Evolutionary conservation across 345 rosid species (phyloP).

Genomic region (Durio zibethinus): DNA sequence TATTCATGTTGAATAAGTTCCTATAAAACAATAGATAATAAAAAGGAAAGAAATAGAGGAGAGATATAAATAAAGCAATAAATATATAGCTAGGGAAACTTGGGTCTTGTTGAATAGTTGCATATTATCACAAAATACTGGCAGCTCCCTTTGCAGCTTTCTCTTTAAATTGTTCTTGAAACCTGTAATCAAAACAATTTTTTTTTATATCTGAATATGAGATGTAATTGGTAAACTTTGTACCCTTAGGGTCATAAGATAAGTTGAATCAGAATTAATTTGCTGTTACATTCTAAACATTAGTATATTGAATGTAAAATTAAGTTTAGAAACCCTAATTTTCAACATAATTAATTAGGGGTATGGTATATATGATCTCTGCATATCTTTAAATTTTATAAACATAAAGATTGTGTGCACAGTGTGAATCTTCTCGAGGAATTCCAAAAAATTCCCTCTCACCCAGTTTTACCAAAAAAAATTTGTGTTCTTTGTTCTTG

Average conservation of each 20-base stretch:
- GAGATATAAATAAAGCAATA: conserved; percentile 19
- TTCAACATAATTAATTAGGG: neutral
- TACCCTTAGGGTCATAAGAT: conserved; percentile 16
- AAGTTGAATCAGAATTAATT: neutral
- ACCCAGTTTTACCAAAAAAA: conserved; percentile 23
- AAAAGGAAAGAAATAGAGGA: conserved; percentile 19
- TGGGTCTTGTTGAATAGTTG: neutral
- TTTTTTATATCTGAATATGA: conserved; percentile 13
- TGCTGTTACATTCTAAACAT: neutral
- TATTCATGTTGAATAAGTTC: conserved; percentile 27
- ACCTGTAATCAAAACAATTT: conserved; percentile 44
- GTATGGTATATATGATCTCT: neutral
- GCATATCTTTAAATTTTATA: neutral
- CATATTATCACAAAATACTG: conserved; percentile 30
- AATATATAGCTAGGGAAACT: neutral
- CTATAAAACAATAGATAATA: conserved; percentile 24
- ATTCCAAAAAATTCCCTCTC: conserved; percentile 38
- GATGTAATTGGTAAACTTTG: conserved; percentile 12
- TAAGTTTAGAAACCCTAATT: conserved; percentile 24
- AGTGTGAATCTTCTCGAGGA: conserved; percentile 23
- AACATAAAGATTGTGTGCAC: neutral
- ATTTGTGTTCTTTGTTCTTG: conserved; percentile 1
- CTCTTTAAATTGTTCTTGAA: conserved; percentile 63
- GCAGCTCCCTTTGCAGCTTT: conserved; percentile 31
- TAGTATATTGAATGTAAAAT: neutral